These are phyloP conservation scores for Puccinia triticina DNA, from an alignment of 1,284 basidiomycete species.

Conservation along the genomic window DNA sequence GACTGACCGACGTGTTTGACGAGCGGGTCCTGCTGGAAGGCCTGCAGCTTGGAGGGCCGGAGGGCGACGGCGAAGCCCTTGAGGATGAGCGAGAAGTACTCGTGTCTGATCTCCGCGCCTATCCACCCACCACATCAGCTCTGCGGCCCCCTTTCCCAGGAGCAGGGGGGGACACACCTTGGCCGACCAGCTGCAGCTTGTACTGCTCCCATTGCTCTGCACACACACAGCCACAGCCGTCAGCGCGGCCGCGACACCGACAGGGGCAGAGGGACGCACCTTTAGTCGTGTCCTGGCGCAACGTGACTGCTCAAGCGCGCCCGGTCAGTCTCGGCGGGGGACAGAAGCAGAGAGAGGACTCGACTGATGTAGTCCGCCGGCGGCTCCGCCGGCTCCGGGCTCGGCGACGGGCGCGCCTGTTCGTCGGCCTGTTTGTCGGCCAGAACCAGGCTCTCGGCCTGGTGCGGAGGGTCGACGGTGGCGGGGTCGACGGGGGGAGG, in stretches of 20 bases:
- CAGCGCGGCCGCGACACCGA: no score
- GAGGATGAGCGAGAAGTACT: conserved; percentile 23
- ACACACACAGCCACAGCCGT: no score
- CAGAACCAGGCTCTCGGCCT: neutral
- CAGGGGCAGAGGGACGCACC: neutral
- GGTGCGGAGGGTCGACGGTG: no score
- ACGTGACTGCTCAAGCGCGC: no score
- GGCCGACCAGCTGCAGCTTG: neutral
- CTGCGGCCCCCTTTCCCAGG: no score
- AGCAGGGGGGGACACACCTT: no score
- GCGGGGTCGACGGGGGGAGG: no score
- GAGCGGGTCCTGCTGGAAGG: conserved; percentile 3
- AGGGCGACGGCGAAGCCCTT: neutral
- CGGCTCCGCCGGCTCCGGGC: conserved; percentile 22
- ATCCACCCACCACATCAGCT: no score
- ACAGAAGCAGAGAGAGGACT: no score
- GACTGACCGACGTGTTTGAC: conserved; percentile 17
- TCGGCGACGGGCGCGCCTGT: neutral
- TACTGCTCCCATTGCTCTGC: conserved; percentile 5
- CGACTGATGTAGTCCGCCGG: conserved; percentile 1
- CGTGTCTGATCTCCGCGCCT: conserved; percentile 21
- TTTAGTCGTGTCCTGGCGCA: conserved; percentile 9
- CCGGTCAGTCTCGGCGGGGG: no score
- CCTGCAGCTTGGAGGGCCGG: neutral
- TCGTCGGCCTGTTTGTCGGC: neutral